Base-by-base conservation (phyloP, 768 basidiomycete genomes). In the Suillus hirtellus region DNA sequence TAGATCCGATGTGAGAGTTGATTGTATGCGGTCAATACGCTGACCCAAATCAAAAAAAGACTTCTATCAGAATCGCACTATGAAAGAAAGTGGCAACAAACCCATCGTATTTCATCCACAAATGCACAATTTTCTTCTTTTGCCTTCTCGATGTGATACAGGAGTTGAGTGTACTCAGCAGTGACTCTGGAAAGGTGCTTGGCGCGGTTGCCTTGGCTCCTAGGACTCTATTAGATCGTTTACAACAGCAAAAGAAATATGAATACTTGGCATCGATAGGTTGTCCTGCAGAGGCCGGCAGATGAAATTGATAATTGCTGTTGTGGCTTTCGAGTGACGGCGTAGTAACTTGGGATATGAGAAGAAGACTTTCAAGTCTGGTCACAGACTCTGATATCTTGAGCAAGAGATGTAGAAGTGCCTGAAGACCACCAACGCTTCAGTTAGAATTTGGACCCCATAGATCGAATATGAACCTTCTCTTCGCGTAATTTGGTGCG, bases 331-430 rank as follows among this genome's bases (percentile, higher is more conserved):
- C 38, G 78, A 46, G 70, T 66, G 5, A 71, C 55, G 73, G 72
- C 37, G 73, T 69, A 44, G 70, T 74, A 40, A 75, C 78, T 44
- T 76, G 88, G 64, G 63, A 94, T 40, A 75, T 93, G 17, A 89
- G 78, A 19, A 99, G 81, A 27, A 99, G 82, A 6, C 87, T 89
- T 73, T 99, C 97, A 5, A 98, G 84, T 59, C 97, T 88, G 14
- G 87, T 84, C 19, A 96, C 84, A 17, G 93, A 93, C 69, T 99
- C 97, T 34, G 96, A 95, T 53, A 99, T 88, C 75, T 94, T 94
- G 65, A 98, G 84, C 4, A 99, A 82, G 14, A 96, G 81, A 67
- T 96, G 90, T 21, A 99, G 82, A 54, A 96, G 78, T 0, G 91
- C 87, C 94, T 95, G 68, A 62, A 60, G 52, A 44, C 24, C 24